phyloP scores from a whole-genome alignment of 306 rosid species.

The Rubus idaeus region DNA sequence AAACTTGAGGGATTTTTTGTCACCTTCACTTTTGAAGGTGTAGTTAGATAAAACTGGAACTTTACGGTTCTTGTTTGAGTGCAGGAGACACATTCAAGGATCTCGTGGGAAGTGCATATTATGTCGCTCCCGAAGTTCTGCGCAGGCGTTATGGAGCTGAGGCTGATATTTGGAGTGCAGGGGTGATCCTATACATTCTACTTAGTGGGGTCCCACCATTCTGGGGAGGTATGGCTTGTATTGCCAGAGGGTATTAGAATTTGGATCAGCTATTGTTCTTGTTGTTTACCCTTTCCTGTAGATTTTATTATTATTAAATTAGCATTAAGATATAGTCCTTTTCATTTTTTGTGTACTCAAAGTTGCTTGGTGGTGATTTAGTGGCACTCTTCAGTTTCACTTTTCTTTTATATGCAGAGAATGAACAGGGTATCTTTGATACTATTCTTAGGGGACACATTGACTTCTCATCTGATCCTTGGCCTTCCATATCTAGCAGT shows the following conservation, averaged over 20 bases:
- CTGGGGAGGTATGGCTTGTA: slow-evolving; percentile 73
- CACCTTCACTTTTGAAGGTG: background rate
- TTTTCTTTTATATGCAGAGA: slow-evolving; percentile 59
- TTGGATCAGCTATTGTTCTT: background rate
- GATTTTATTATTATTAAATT: background rate
- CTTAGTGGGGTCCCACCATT: slow-evolving; percentile 96
- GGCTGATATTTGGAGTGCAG: slow-evolving; percentile 97
- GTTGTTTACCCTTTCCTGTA: background rate
- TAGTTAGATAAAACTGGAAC: background rate
- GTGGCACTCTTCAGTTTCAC: slow-evolving; percentile 24
- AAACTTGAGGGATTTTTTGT: background rate
- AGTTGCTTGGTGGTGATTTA: background rate
- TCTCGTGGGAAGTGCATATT: slow-evolving; percentile 96
- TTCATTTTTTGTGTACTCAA: background rate
- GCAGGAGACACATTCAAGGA: slow-evolving; percentile 78
- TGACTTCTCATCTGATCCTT: slow-evolving; percentile 83
- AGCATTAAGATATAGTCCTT: slow-evolving; percentile 6
- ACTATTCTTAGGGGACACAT: slow-evolving; percentile 83
- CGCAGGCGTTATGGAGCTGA: slow-evolving; percentile 79
- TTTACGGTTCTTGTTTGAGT: slow-evolving; percentile 21
- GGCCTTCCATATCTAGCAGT: slow-evolving; percentile 90
- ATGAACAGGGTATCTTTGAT: slow-evolving; percentile 87
- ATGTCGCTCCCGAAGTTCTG: slow-evolving; percentile 95
- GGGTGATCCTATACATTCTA: slow-evolving; percentile 82
- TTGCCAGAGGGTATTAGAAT: background rate